Conservation (phyloP, 495 filamentous ascomycete species). For the Xeromyces bisporus region DNA sequence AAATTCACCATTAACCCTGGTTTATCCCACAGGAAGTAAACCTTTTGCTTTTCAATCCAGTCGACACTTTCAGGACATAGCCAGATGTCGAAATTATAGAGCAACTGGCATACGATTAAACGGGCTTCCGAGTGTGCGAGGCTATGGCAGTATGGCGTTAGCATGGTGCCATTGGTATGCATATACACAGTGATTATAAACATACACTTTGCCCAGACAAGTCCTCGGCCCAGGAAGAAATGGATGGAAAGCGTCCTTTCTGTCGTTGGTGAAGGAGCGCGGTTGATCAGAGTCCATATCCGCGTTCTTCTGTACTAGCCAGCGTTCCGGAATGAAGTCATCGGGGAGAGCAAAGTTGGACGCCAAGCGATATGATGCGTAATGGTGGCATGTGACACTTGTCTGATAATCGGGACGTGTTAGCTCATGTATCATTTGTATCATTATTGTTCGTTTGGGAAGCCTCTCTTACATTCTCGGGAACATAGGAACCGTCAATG, state of each 20-base stretch:
- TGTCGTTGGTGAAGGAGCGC: slow-evolving; percentile 19
- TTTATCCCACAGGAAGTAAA: slow-evolving; percentile 30
- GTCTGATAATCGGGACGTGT: slow-evolving; percentile 7
- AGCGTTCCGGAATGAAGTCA: slow-evolving; percentile 28
- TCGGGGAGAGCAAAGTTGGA: slow-evolving; percentile 21
- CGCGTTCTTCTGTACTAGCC: no score
- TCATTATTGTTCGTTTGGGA: background rate
- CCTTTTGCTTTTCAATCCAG: slow-evolving; percentile 27
- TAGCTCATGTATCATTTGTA: no score
- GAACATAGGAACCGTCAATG: slow-evolving; percentile 17
- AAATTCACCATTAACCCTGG: slow-evolving; percentile 15
- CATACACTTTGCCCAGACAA: slow-evolving; percentile 28
- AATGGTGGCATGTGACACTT: slow-evolving; percentile 17
- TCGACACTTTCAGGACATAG: slow-evolving; percentile 14
- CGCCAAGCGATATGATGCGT: slow-evolving; percentile 18
- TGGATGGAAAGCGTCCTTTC: slow-evolving; percentile 21
- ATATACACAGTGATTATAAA: background rate
- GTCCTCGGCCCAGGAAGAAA: slow-evolving; percentile 25
- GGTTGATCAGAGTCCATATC: slow-evolving; percentile 13
- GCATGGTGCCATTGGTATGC: slow-evolving; percentile 1
- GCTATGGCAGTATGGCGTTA: no score
- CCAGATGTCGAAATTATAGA: slow-evolving; percentile 37
- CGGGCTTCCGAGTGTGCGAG: slow-evolving; percentile 41
- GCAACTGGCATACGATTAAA: slow-evolving; percentile 31
- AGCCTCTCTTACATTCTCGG: slow-evolving; percentile 5